Evolutionary conservation across 2,329 filamentous ascomycete species (phyloP).

Genomic region (Alternaria brassicae): DNA sequence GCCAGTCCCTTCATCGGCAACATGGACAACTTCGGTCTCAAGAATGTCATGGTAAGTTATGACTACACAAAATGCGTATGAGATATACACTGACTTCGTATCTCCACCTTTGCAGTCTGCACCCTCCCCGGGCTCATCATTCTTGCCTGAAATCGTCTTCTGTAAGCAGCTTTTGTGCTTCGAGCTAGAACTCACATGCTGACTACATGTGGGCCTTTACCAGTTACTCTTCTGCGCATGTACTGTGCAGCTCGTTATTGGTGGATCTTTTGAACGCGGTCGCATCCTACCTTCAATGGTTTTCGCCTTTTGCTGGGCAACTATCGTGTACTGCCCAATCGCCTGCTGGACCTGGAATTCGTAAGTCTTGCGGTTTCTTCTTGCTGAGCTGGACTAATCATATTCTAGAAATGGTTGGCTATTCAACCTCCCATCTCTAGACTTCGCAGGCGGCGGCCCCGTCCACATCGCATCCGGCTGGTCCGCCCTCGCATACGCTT

Average conservation of each 20-base stretch:
- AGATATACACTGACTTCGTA: too few species aligned
- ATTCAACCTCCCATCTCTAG: slow-evolving; percentile 65
- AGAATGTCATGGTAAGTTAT: slow-evolving; percentile 65
- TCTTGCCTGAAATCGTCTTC: slow-evolving; percentile 70
- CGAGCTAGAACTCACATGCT: neutral
- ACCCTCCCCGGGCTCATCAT: slow-evolving; percentile 63
- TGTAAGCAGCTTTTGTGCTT: slow-evolving; percentile 44
- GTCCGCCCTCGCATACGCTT: slow-evolving; percentile 68
- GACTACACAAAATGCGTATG: too few species aligned
- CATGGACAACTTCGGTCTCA: slow-evolving; percentile 67
- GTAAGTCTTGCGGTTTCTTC: slow-evolving; percentile 25
- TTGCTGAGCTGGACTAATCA: neutral
- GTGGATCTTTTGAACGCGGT: slow-evolving; percentile 69
- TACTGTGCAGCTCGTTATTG: slow-evolving; percentile 70
- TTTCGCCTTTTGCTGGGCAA: slow-evolving; percentile 69
- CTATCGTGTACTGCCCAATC: slow-evolving; percentile 69
- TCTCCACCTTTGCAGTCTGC: too few species aligned
- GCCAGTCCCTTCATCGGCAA: slow-evolving; percentile 69
- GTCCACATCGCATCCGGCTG: slow-evolving; percentile 70
- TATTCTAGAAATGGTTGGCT: slow-evolving; percentile 62
- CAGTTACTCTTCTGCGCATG: slow-evolving; percentile 69
- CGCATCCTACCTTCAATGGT: slow-evolving; percentile 69
- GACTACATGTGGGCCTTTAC: slow-evolving; percentile 54
- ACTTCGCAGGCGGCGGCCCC: slow-evolving; percentile 69
- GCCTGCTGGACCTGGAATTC: slow-evolving; percentile 73